phyloP scores from a whole-genome alignment of 148 eudicot genomes.

The Persicaria tinctoria region DNA sequence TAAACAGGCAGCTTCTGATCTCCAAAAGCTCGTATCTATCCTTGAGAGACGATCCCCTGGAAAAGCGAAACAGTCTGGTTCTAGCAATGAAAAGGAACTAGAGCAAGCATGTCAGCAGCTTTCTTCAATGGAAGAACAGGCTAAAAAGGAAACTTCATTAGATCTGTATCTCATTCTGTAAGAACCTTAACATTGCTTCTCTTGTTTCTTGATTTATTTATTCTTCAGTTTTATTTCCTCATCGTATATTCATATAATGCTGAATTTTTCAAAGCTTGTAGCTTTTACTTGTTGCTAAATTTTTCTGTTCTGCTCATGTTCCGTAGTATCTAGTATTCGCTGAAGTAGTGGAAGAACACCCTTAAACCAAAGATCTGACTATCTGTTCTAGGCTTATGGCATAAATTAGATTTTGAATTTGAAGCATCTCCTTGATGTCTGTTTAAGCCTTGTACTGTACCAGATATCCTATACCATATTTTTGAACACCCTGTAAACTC shows the following conservation, averaged over 20 bases:
- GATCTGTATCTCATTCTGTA: slow-evolving; percentile 79
- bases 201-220: slow-evolving; percentile 9
- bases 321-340: not conserved
- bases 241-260: not conserved
- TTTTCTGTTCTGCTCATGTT: not conserved
- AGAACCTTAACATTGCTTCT: slow-evolving; percentile 23
- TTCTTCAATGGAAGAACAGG: slow-evolving; percentile 52
- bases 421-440: not conserved
- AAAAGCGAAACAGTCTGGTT: slow-evolving; percentile 36
- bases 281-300: not conserved
- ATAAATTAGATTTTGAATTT: not conserved
- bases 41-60: slow-evolving; percentile 46
- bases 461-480: not conserved
- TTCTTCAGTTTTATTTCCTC: not conserved
- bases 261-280: not conserved
- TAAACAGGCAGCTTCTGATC: slow-evolving; percentile 62
- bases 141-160: slow-evolving; percentile 50
- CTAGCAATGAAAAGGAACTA: slow-evolving; percentile 51
- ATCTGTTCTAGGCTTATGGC: not conserved
- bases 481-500: not conserved
- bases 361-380: not conserved
- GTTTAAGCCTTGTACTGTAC: not conserved
- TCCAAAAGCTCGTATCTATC: slow-evolving; percentile 49
- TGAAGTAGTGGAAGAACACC: not conserved
- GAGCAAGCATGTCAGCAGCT: slow-evolving; percentile 52